Evolutionary conservation across 2,329 filamentous ascomycete species (phyloP).

Genomic region (Penicillium brasilianum): DNA sequence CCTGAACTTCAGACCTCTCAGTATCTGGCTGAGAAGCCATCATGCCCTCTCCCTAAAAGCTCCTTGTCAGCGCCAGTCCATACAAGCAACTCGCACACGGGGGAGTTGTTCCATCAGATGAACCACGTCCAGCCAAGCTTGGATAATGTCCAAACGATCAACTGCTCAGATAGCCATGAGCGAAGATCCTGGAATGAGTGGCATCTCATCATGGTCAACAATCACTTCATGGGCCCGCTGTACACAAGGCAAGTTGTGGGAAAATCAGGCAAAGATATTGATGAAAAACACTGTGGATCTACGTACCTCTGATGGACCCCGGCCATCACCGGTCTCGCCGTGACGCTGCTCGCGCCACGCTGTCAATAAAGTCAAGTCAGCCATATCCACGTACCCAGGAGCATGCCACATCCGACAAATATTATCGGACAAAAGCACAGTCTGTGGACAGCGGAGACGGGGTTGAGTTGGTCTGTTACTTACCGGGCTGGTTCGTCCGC

Average conservation of each 20-base stretch:
- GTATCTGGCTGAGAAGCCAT: neutral
- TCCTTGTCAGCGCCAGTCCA: neutral
- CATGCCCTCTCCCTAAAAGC: neutral
- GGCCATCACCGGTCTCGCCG: neutral
- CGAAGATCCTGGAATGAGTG: neutral
- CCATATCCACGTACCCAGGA: neutral
- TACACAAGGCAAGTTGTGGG: neutral
- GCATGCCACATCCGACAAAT: neutral
- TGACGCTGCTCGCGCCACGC: neutral
- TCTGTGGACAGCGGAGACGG: neutral
- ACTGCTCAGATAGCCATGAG: neutral
- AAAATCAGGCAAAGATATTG: neutral
- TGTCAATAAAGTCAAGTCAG: neutral
- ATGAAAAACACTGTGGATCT: neutral
- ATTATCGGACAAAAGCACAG: neutral
- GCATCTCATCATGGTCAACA: neutral
- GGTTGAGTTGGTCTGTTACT: neutral
- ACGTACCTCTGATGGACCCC: neutral
- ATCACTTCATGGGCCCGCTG: neutral
- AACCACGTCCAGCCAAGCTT: neutral
- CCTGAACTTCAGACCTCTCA: neutral
- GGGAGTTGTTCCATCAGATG: too few species aligned
- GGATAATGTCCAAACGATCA: neutral
- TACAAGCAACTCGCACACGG: neutral
- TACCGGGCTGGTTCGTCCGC: neutral